Conservation (phyloP, 73 alveolate genomes). For the Paraurostyla sp. region DNA sequence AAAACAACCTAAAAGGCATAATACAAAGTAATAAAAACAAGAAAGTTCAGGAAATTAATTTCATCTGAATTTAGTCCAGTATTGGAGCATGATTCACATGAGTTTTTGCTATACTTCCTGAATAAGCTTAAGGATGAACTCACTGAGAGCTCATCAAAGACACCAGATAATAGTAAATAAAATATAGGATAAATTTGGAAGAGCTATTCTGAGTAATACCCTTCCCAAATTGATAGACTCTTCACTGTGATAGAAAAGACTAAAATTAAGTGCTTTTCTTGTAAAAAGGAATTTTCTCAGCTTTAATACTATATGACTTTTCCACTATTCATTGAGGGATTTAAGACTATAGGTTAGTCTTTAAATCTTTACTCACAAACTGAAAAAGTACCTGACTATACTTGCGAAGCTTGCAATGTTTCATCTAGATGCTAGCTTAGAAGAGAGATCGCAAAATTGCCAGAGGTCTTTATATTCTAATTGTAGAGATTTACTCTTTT, state of each 20-base stretch:
- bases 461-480: conserved; percentile 47
- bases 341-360: background rate
- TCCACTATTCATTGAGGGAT: conserved; percentile 37
- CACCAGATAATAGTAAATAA: background rate
- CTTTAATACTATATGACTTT: conserved; percentile 33
- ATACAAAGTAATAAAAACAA: background rate
- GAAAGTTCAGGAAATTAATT: conserved; percentile 10
- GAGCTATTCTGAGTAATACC: background rate
- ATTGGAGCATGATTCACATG: conserved; percentile 68
- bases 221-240: conserved; percentile 29
- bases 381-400: conserved; percentile 34
- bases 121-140: conserved; percentile 50
- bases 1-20: background rate
- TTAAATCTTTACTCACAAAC: background rate
- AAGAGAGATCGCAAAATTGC: conserved; percentile 15
- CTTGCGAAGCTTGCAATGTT: conserved; percentile 48
- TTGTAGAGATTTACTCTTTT: conserved; percentile 43
- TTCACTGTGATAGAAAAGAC: conserved; percentile 49
- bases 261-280: background rate
- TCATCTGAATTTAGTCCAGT: conserved; percentile 55
- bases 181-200: conserved; percentile 20
- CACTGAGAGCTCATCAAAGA: conserved; percentile 19
- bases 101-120: conserved; percentile 51
- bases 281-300: conserved; percentile 4
- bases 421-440: background rate